Evolutionary conservation across 768 basidiomycete species (phyloP).

Genomic region (Suillus weaverae): DNA sequence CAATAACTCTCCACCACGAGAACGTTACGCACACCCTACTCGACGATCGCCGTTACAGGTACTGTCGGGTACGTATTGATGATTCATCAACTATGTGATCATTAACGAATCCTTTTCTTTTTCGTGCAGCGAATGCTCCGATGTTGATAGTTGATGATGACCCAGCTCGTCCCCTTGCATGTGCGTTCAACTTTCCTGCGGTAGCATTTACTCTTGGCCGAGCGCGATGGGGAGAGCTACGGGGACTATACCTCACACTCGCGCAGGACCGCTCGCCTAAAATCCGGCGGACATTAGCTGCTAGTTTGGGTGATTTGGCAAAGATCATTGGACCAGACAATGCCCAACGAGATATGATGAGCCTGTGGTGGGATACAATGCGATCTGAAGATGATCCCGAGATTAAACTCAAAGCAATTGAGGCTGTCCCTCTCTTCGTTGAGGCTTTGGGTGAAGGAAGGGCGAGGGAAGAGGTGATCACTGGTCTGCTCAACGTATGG

Average conservation of each 20-base stretch:
- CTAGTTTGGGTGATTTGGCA: slow-evolving; percentile 87
- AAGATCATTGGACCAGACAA: slow-evolving; percentile 77
- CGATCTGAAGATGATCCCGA: slow-evolving; percentile 59
- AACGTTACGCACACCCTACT: slow-evolving; percentile 34
- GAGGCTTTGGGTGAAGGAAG: slow-evolving; percentile 47
- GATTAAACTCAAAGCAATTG: slow-evolving; percentile 69
- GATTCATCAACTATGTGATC: neutral
- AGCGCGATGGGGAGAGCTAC: slow-evolving; percentile 71
- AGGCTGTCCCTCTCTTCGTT: slow-evolving; percentile 60
- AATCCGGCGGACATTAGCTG: slow-evolving; percentile 79
- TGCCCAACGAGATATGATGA: slow-evolving; percentile 65
- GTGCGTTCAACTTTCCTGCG: slow-evolving; percentile 91
- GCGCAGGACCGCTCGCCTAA: slow-evolving; percentile 58
- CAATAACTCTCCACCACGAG: slow-evolving; percentile 41
- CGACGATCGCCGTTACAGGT: slow-evolving; percentile 11
- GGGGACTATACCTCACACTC: slow-evolving; percentile 65
- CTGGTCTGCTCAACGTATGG: slow-evolving; percentile 55
- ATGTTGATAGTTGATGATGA: slow-evolving; percentile 58
- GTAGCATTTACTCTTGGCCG: slow-evolving; percentile 81
- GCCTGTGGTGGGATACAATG: slow-evolving; percentile 67
- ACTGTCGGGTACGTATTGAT: slow-evolving; percentile 19
- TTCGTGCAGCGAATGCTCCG: slow-evolving; percentile 21
- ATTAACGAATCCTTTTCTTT: slow-evolving; percentile 11
- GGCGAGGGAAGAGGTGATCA: slow-evolving; percentile 45
- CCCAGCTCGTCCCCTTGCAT: slow-evolving; percentile 71